A percentile compares a stretch with the other conserved stretches of the same genome.
Conservation (phyloP, 2,329 filamentous ascomycete genomes). For the Cryphonectria radicalis region DNA sequence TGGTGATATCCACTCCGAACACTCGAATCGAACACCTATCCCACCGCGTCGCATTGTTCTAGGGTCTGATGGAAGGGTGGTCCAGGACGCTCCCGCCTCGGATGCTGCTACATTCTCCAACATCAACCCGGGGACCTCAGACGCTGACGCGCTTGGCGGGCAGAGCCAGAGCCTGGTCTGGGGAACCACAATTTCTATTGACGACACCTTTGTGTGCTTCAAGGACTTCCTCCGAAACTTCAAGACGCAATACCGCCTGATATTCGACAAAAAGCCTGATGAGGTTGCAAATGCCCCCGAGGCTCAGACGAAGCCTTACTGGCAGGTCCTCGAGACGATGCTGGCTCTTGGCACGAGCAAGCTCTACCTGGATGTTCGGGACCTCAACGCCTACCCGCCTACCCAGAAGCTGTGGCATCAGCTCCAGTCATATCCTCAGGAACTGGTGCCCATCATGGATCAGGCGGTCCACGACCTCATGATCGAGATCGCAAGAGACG, state of each 20-base stretch:
- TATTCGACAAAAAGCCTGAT: conserved; percentile 80
- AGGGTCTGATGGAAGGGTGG: conserved; percentile 61
- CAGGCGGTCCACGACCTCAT: conserved; percentile 91
- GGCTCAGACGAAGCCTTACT: conserved; percentile 80
- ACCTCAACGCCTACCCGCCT: conserved; percentile 89
- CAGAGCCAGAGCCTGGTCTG: conserved; percentile 84
- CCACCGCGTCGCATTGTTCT: conserved; percentile 60
- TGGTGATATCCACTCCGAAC: conserved; percentile 86
- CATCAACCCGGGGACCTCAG: conserved; percentile 81
- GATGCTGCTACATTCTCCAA: conserved; percentile 66
- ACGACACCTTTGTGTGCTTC: conserved; percentile 84
- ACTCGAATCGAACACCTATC: conserved; percentile 60
- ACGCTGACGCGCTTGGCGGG: conserved; percentile 86
- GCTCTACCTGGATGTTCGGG: conserved; percentile 85
- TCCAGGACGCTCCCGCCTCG: conserved; percentile 58
- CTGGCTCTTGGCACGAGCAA: conserved; percentile 80
- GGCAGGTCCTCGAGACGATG: conserved; percentile 88
- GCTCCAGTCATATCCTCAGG: conserved; percentile 89
- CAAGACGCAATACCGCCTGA: conserved; percentile 91
- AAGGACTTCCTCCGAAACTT: conserved; percentile 94
- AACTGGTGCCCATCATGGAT: conserved; percentile 97
- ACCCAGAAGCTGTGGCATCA: conserved; percentile 96
- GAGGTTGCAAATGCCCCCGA: conserved; percentile 72
- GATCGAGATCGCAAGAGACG: conserved; percentile 82
- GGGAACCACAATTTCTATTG: conserved; percentile 95